Conservation (phyloP, 495 filamentous ascomycete species). For the Penicillium flavigenum region DNA sequence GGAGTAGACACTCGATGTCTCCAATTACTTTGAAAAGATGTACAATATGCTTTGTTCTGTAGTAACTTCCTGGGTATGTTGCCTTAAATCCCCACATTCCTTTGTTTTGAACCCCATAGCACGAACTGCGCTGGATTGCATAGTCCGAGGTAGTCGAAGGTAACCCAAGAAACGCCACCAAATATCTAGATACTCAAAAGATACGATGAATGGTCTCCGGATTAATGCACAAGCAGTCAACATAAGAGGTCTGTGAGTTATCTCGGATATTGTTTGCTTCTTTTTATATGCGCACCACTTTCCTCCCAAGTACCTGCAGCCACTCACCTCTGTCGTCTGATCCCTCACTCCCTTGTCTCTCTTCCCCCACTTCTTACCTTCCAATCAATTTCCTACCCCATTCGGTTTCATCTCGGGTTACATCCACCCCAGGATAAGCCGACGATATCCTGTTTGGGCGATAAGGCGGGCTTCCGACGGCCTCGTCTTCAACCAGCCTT, state of each 20-base stretch:
- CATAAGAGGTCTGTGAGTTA: background rate
- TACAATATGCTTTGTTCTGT: background rate
- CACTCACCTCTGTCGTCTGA: background rate
- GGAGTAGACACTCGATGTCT: too few relatives aligned
- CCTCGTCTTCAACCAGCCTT: conserved; percentile 1
- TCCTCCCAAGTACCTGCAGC: background rate
- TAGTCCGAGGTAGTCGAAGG: background rate
- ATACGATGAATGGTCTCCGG: background rate
- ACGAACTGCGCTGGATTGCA: background rate
- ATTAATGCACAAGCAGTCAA: background rate
- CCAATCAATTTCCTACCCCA: conserved; percentile 3
- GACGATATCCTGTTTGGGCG: conserved; percentile 14
- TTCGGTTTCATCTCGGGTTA: conserved; percentile 14
- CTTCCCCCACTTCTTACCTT: background rate
- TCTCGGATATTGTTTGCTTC: background rate
- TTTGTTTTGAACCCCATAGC: background rate
- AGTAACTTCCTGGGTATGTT: background rate
- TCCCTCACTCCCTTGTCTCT: background rate
- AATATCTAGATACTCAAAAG: background rate
- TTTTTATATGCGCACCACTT: conserved; percentile 1
- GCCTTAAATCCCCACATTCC: too few relatives aligned
- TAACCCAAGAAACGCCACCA: conserved; percentile 22
- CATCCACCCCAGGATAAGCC: conserved; percentile 11
- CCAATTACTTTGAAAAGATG: too few relatives aligned
- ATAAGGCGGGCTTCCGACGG: conserved; percentile 25